A percentile compares a stretch with the other conserved stretches of the same genome.
These are phyloP conservation scores for Massarina eburnea DNA, from an alignment of 2,329 filamentous ascomycete species.

Conservation along the genomic window DNA sequence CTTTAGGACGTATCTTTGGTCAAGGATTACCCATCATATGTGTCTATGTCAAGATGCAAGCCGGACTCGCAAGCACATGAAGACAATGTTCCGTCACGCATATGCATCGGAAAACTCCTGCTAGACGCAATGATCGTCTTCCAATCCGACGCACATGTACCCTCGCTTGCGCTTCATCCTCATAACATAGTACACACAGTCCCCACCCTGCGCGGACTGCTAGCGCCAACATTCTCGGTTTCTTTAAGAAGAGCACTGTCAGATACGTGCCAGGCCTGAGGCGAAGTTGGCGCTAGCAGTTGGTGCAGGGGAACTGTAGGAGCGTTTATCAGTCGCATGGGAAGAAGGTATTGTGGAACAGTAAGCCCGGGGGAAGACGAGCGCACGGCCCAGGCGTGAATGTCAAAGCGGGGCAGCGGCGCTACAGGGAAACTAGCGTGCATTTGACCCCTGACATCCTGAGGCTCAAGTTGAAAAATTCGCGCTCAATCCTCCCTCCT, in stretches of 20 bases:
- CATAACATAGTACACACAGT: too few relatives aligned
- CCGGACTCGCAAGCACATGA: not conserved
- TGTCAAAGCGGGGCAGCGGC: not conserved
- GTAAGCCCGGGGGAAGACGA: not conserved
- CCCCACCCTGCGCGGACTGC: too few relatives aligned
- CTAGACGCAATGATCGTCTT: not conserved
- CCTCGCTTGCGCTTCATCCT: constrained; percentile 3
- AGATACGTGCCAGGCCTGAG: too few relatives aligned
- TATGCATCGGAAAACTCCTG: not conserved
- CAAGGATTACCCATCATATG: not conserved
- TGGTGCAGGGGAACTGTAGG: too few relatives aligned
- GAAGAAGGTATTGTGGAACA: not conserved
- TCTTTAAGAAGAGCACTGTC: too few relatives aligned
- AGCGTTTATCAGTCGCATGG: too few relatives aligned
- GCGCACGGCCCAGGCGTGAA: not conserved
- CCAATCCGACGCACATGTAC: not conserved
- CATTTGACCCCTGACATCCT: not conserved
- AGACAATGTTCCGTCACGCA: not conserved
- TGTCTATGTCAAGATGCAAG: not conserved
- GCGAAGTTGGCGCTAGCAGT: too few relatives aligned
- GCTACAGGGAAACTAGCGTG: not conserved
- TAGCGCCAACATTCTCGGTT: too few relatives aligned
- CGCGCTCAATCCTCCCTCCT: not conserved
- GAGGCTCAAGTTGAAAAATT: not conserved
- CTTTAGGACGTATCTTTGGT: not conserved